These are phyloP conservation scores for Amoebophrya sp. DNA, from an alignment of 169 alveolate genomes.

Conservation along the genomic window DNA sequence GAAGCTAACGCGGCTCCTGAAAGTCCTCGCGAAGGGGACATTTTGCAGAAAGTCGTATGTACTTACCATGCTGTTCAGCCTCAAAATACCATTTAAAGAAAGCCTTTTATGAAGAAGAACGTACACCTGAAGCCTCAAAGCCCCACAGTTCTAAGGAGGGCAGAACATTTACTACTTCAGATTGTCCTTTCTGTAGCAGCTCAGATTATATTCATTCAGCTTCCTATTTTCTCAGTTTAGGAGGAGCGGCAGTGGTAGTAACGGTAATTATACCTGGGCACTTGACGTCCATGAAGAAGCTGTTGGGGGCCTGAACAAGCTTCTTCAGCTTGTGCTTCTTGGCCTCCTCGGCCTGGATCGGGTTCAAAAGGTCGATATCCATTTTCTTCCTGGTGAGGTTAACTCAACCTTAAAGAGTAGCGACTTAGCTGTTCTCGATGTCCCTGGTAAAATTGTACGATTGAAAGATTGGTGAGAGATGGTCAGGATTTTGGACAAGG, in stretches of 20 bases:
- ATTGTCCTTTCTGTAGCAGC: too few relatives aligned
- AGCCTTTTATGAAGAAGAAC: too few relatives aligned
- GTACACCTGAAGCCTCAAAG: too few relatives aligned
- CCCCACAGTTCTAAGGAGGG: neutral
- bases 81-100: too few relatives aligned
- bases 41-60: neutral
- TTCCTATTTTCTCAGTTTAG: neutral
- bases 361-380: conserved; percentile 92
- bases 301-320: conserved; percentile 92
- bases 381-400: too few relatives aligned
- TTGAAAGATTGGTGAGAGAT: too few relatives aligned
- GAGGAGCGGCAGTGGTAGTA: neutral
- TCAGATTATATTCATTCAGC: too few relatives aligned
- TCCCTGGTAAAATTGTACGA: too few relatives aligned
- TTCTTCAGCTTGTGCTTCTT: conserved; percentile 90
- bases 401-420: too few relatives aligned
- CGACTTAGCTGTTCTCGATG: too few relatives aligned
- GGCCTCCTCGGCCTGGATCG: conserved; percentile 88
- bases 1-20: neutral
- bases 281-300: conserved; percentile 95
- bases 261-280: conserved; percentile 64
- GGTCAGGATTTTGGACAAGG: too few relatives aligned
- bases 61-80: neutral
- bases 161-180: neutral
- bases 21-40: conserved; percentile 26